Base-by-base conservation (phyloP, 129 eudicot genomes). In the Flaveria robusta region DNA sequence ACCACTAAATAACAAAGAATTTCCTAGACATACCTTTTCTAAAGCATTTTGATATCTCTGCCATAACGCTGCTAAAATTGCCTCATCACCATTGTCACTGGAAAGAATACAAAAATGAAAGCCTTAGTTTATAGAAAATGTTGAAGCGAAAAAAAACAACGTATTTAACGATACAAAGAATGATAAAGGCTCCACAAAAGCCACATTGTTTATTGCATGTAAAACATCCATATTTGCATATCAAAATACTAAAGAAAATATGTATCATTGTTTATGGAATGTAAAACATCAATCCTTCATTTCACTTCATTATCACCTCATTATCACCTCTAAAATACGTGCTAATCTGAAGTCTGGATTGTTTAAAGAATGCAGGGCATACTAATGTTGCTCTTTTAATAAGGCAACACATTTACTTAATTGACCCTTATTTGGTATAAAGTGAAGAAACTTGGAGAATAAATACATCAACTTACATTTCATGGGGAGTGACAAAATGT, bases 41-140 rank as follows among this genome's bases (percentile, higher is more conserved):
- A 29, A 55, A 70, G 94, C 79, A 80, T 75, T 85, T 74, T 72
- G 84, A 79, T 73, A 86, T 85, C 86, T 91, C 75, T 75, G 92
- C 96, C 91, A 91, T 41, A 95, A 85, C 24, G 87, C 62, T 51
- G 81, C 80, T 50, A 95, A 83, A 24, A 91, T 88, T 12, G 87
- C 97, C 89, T 95, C 99, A 76, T 89, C 96, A 41, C 98, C 98
- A 62, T 71, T 71, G n/a, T 93, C 98, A 82, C 98, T 93, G 76
- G 51, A 85, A 66, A 77, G 68, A 50, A 20, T 13, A 34, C 47
- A 80, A 66, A 56, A 43, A 7, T 52, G 69, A 66, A 79, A 72
- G 79, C 69, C 23, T 72, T 42, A 19, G 26, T 45, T 16, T 13
- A 15, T 9, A 60, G 0, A 4, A 15, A 27, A 42, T 15, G 14